Evolutionary conservation across 1,284 basidiomycete genomes (phyloP).

Genomic region (Neonothopanus nambi): DNA sequence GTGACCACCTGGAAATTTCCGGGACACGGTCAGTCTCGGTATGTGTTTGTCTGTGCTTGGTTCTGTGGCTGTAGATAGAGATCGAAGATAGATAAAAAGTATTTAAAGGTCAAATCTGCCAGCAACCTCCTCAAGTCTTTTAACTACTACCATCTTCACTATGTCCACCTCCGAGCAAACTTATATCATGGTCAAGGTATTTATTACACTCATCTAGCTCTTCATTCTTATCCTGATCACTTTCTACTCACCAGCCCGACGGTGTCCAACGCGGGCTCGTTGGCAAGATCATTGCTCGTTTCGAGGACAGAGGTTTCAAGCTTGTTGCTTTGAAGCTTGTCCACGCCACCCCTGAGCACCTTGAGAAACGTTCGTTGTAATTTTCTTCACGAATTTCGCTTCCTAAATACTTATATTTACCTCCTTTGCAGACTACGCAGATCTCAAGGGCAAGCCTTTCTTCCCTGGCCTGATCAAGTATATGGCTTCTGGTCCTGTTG

Average conservation of each 20-base stretch:
- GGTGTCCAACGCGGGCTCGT: conserved; percentile 95
- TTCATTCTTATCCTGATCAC: neutral
- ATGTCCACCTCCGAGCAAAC: conserved; percentile 77
- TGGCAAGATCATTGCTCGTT: conserved; percentile 90
- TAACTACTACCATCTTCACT: conserved; percentile 31
- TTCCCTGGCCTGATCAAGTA: conserved; percentile 93
- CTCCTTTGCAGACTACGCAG: conserved; percentile 78
- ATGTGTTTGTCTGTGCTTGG: conserved; percentile 13
- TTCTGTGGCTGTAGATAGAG: neutral
- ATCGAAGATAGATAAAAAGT: conserved; percentile 25
- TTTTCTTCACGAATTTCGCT: neutral
- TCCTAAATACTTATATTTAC: conserved; percentile 16
- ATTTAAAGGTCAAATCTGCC: conserved; percentile 14
- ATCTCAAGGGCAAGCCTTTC: conserved; percentile 90
- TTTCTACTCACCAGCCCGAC: conserved; percentile 69
- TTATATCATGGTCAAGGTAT: conserved; percentile 90
- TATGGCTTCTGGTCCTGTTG: conserved; percentile 95
- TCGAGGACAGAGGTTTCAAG: conserved; percentile 96
- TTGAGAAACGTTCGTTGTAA: conserved; percentile 72
- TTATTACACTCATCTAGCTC: neutral
- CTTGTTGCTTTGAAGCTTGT: conserved; percentile 88
- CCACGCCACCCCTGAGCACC: conserved; percentile 75
- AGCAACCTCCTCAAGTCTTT: conserved; percentile 16
- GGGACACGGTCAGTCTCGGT: conserved; percentile 1
- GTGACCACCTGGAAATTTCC: conserved; percentile 12